phyloP scores from a whole-genome alignment of 495 filamentous ascomycete genomes.

The Penicillium tannophilum region DNA sequence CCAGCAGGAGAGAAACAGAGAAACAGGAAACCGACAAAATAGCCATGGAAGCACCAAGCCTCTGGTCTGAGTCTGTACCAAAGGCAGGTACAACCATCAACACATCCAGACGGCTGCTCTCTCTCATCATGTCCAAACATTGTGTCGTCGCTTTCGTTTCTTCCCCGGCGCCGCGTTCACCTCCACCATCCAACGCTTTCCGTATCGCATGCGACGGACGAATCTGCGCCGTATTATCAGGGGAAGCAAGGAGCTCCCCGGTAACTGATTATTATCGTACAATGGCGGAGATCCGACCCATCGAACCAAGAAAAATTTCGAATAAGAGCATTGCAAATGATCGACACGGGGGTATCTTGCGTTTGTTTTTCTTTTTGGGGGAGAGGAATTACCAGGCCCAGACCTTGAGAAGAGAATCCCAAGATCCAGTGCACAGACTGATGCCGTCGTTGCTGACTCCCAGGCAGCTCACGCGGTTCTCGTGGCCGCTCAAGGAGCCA shows the following conservation, averaged over 20 bases:
- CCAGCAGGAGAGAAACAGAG: slow-evolving; percentile 17
- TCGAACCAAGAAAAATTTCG: slow-evolving; percentile 39
- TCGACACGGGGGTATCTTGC: slow-evolving; percentile 50
- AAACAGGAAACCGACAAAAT: slow-evolving; percentile 14
- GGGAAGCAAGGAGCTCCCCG: slow-evolving; percentile 28
- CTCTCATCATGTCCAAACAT: slow-evolving; percentile 30
- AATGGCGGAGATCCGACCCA: slow-evolving; percentile 44
- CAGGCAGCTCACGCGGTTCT: slow-evolving; percentile 97
- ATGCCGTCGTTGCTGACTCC: slow-evolving; percentile 99
- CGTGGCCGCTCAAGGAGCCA: slow-evolving; percentile 92
- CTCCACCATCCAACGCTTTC: slow-evolving; percentile 28
- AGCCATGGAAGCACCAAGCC: slow-evolving; percentile 12
- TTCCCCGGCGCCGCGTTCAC: slow-evolving; percentile 29
- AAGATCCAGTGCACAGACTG: slow-evolving; percentile 98
- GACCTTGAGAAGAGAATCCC: slow-evolving; percentile 95
- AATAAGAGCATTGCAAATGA: slow-evolving; percentile 48
- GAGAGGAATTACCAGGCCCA: slow-evolving; percentile 69
- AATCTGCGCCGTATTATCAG: slow-evolving; percentile 41
- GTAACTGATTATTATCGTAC: slow-evolving; percentile 50
- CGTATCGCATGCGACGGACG: slow-evolving; percentile 31
- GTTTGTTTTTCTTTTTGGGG: slow-evolving; percentile 32
- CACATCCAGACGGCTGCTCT: slow-evolving; percentile 19
- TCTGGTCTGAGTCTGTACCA: neutral
- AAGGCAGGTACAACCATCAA: slow-evolving; percentile 14
- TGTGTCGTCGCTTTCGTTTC: slow-evolving; percentile 38